Percentiles rank a stretch among this genome's conserved stretches.
These are phyloP conservation scores for Xylariaceae sp. DNA, from an alignment of 2,329 filamentous ascomycete genomes.

Conservation along the genomic window DNA sequence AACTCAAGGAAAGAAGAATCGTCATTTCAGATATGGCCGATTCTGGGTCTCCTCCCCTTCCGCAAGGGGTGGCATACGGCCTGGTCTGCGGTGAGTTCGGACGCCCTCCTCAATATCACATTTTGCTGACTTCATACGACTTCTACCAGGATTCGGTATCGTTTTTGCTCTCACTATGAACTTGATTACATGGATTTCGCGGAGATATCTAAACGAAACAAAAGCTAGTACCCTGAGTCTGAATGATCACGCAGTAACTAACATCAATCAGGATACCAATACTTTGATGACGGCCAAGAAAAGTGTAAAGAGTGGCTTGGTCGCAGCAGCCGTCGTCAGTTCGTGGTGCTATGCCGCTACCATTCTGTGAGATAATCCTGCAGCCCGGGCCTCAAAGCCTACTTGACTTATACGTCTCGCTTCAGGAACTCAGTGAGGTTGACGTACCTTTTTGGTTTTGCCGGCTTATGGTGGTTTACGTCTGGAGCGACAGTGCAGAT, in stretches of 20 bases:
- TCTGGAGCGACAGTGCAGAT: conserved; percentile 6
- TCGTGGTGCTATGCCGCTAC: conserved; percentile 8
- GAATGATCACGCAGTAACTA: not conserved
- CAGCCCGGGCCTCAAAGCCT: not conserved
- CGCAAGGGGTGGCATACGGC: conserved; percentile 8
- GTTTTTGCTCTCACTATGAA: conserved; percentile 11
- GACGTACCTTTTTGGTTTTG: conserved; percentile 9
- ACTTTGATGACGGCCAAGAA: conserved; percentile 11
- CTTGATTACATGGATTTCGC: conserved; percentile 8
- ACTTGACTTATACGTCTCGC: not conserved
- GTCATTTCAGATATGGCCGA: conserved; percentile 1
- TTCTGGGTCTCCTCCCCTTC: conserved; percentile 4
- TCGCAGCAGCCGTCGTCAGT: conserved; percentile 7
- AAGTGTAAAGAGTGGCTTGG: conserved; percentile 8
- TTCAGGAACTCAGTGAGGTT: conserved; percentile 3
- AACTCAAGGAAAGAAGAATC: too few relatives aligned
- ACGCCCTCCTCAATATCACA: not conserved
- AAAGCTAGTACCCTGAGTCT: not conserved
- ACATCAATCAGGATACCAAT: conserved; percentile 5
- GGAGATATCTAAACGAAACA: conserved; percentile 6
- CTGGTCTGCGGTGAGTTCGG: conserved; percentile 4
- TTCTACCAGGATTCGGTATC: conserved; percentile 5
- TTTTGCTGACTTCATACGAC: not conserved
- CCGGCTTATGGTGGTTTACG: conserved; percentile 9
- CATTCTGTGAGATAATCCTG: conserved; percentile 1